Evolutionary conservation across 768 basidiomycete genomes (phyloP), one percentile per base, ranked within the genome.

Genomic region (Boletus sp.): DNA sequence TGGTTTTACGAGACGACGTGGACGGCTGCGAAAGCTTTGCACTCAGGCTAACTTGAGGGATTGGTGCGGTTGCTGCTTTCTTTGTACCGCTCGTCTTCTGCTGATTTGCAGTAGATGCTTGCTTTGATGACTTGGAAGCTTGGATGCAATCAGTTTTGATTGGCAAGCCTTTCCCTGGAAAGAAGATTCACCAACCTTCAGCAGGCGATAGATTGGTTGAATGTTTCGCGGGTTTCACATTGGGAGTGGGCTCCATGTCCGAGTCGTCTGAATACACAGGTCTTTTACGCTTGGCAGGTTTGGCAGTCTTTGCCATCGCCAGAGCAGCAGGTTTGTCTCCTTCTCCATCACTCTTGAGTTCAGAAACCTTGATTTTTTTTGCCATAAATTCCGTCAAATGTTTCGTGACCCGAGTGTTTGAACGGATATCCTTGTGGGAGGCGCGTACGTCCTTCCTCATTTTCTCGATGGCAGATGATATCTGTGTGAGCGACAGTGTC

Each of bases 381-480:
- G 65, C 53, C 55, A 75, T 67, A 40, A 71, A 74, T 8, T 61
- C 61, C 61, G 60, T 47, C 60, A 80, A 64, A 40, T 69, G 67
- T 24, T 71, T 71, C 33, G 70, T 70, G 36, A 78, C 68, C 18
- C 65, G 65, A n/a, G 58, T 55, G 46, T 80, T 80, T 50, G 75
- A 59, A 18, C 75, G 76, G 52, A 80, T 73, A 60, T 80, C 78
- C 53, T 66, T 62, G 48, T 77, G 72, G 30, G 64, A 66, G 5
- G 67, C 64, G 41, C 78, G 74, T 14, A 77, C 74, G 28, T 72
- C 67, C 52, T 60, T 66, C 53, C 78, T 72, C 71, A 80, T 71
- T 57, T 71, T 67, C 36, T 64, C 66, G 47, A 82, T 71, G 0
- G 78, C 78, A 15, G 74, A 72, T 9, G 77, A 74, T 35, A 82